Conservation (phyloP, 768 basidiomycete species). For the Erythrobasidium yunnanense region DNA sequence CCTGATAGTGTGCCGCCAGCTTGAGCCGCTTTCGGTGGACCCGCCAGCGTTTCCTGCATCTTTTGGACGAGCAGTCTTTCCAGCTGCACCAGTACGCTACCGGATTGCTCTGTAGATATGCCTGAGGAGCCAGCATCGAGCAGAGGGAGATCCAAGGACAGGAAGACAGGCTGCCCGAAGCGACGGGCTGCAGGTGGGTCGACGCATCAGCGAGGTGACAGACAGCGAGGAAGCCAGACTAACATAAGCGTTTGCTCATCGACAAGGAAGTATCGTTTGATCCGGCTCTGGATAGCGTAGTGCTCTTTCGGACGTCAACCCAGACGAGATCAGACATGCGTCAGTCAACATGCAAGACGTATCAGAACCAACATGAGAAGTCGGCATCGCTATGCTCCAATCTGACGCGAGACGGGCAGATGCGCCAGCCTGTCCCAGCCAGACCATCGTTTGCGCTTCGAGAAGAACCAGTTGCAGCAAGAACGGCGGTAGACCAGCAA, state of each 20-base stretch:
- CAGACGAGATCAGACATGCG: no score
- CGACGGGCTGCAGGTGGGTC: neutral
- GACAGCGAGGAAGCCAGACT: neutral
- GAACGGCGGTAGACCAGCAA: slow-evolving; percentile 5
- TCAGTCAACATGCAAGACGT: no score
- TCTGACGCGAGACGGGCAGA: neutral
- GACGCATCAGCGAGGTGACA: neutral
- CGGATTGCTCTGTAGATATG: neutral
- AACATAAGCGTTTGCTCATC: slow-evolving; percentile 17
- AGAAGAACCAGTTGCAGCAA: slow-evolving; percentile 7
- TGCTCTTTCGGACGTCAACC: neutral
- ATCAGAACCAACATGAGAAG: neutral
- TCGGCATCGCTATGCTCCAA: slow-evolving; percentile 18
- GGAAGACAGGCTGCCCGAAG: slow-evolving; percentile 8
- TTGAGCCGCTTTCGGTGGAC: no score
- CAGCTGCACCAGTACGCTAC: neutral
- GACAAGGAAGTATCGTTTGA: neutral
- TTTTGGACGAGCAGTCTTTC: slow-evolving; percentile 9
- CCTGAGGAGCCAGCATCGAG: neutral
- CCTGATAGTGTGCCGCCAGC: no score
- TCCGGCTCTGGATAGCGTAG: slow-evolving; percentile 1
- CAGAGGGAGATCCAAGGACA: slow-evolving; percentile 5
- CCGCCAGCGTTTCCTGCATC: neutral
- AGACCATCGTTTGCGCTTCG: neutral
- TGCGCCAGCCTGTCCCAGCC: neutral